A percentile compares a stretch with the other conserved stretches of the same genome.
phyloP scores from a whole-genome alignment of 2,329 filamentous ascomycete species.

The Graphiopsis chlorocephala region DNA sequence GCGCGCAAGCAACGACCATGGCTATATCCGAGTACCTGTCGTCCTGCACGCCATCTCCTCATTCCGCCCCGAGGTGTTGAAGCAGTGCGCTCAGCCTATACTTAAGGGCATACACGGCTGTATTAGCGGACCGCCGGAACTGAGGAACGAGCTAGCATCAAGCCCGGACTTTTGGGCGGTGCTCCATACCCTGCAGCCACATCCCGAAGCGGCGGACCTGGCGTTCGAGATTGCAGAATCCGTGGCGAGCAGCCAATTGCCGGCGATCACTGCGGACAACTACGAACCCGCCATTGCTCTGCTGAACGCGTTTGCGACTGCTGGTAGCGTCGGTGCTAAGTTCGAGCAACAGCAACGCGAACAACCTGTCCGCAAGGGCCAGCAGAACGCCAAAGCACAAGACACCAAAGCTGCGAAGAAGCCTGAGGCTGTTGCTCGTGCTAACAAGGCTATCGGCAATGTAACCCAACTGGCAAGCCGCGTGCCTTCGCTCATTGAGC shows the following conservation, averaged over 20 bases:
- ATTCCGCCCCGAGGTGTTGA: constrained; percentile 73
- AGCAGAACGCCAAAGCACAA: constrained; percentile 21
- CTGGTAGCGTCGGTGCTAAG: constrained; percentile 68
- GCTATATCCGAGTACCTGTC: constrained; percentile 88
- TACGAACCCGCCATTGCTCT: constrained; percentile 84
- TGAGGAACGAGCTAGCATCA: constrained; percentile 89
- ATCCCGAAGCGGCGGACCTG: constrained; percentile 65
- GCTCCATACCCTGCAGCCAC: constrained; percentile 67
- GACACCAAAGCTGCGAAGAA: constrained; percentile 48
- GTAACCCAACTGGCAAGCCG: constrained; percentile 79
- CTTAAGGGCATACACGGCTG: constrained; percentile 77
- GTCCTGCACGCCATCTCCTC: constrained; percentile 88
- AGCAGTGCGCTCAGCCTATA: constrained; percentile 71
- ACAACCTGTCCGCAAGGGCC: constrained; percentile 15
- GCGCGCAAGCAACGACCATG: constrained; percentile 81
- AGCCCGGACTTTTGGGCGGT: constrained; percentile 98
- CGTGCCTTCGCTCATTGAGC: constrained; percentile 82
- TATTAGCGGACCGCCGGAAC: constrained; percentile 70
- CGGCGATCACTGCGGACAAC: constrained; percentile 89
- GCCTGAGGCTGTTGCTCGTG: constrained; percentile 71
- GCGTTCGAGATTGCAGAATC: constrained; percentile 87
- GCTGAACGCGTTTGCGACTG: constrained; percentile 84
- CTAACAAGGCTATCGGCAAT: constrained; percentile 74
- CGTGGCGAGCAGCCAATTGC: constrained; percentile 68
- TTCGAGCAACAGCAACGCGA: constrained; percentile 57